A percentile compares a stretch with the other conserved stretches of the same genome.
phyloP scores from a whole-genome alignment of 441 rosid species.

The Biscutella laevigata region DNA sequence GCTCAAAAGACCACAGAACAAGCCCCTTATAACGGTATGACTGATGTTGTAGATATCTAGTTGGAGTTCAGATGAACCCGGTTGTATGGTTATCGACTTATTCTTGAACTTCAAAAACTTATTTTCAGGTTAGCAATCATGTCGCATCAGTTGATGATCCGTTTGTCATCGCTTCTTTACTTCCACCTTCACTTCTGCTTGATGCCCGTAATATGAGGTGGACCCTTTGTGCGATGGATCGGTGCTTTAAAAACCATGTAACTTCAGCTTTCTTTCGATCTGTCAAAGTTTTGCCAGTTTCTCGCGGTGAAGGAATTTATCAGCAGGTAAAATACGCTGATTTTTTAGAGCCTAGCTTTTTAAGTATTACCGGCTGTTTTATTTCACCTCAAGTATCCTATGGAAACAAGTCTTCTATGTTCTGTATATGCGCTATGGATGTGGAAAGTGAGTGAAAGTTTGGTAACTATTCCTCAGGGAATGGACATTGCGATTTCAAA shows the following conservation, averaged over 20 bases:
- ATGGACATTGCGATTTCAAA: slow-evolving; percentile 93
- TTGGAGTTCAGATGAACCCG: background rate
- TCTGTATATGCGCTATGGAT: no score
- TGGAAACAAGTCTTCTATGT: background rate
- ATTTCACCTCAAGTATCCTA: background rate
- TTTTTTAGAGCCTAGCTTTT: background rate
- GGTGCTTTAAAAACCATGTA: slow-evolving; percentile 82
- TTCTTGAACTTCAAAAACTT: background rate
- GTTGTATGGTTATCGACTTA: slow-evolving; percentile 2
- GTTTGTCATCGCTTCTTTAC: slow-evolving; percentile 75
- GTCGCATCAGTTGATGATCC: slow-evolving; percentile 95
- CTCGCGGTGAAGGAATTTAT: slow-evolving; percentile 91
- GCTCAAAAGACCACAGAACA: slow-evolving; percentile 60
- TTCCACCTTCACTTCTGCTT: slow-evolving; percentile 64
- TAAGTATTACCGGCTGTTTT: background rate
- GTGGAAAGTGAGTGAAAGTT: no score
- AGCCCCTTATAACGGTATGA: slow-evolving; percentile 72
- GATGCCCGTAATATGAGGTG: slow-evolving; percentile 83
- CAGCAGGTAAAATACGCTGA: slow-evolving; percentile 50
- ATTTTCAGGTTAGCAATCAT: slow-evolving; percentile 79
- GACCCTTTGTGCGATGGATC: slow-evolving; percentile 91
- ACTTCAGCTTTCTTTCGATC: slow-evolving; percentile 75
- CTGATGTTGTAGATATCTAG: background rate
- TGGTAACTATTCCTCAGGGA: no score
- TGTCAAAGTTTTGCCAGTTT: slow-evolving; percentile 82